Evolutionary conservation across 306 rosid species (phyloP).

Genomic region (Quercus parvula): DNA sequence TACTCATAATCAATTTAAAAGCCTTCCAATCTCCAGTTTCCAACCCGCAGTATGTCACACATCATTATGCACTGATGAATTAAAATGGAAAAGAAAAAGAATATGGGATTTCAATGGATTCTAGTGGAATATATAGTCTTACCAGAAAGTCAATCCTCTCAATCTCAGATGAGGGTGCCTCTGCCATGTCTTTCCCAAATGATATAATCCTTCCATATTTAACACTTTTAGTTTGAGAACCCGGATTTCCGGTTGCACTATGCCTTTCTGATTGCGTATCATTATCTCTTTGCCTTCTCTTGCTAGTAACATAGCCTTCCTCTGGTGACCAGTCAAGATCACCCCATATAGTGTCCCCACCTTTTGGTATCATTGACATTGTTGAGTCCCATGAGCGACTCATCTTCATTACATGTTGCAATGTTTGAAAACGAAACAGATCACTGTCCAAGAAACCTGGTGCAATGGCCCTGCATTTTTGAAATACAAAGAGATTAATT

Average conservation of each 20-base stretch:
- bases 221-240: slow-evolving; percentile 27
- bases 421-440: slow-evolving; percentile 74
- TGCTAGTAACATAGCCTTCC: slow-evolving; percentile 44
- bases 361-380: slow-evolving; percentile 89
- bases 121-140: slow-evolving; percentile 14
- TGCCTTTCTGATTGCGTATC: slow-evolving; percentile 24
- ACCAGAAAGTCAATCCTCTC: slow-evolving; percentile 64
- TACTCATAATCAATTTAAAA: background rate
- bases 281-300: slow-evolving; percentile 35
- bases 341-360: slow-evolving; percentile 88
- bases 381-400: slow-evolving; percentile 91
- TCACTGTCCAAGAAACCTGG: slow-evolving; percentile 78
- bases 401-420: slow-evolving; percentile 82
- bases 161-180: slow-evolving; percentile 56
- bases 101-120: slow-evolving; percentile 8
- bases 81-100: background rate
- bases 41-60: background rate
- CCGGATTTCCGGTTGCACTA: slow-evolving; percentile 20
- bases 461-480: slow-evolving; percentile 63
- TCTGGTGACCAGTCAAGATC: slow-evolving; percentile 89
- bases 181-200: slow-evolving; percentile 69
- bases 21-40: background rate
- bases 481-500: slow-evolving; percentile 18
- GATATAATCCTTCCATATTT: slow-evolving; percentile 75
- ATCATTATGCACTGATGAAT: background rate